Percentiles rank a stretch among this genome's conserved stretches.
These are phyloP conservation scores for Marsdenia floribunda DNA, from an alignment of 257 asterid species.

Conservation along the genomic window DNA sequence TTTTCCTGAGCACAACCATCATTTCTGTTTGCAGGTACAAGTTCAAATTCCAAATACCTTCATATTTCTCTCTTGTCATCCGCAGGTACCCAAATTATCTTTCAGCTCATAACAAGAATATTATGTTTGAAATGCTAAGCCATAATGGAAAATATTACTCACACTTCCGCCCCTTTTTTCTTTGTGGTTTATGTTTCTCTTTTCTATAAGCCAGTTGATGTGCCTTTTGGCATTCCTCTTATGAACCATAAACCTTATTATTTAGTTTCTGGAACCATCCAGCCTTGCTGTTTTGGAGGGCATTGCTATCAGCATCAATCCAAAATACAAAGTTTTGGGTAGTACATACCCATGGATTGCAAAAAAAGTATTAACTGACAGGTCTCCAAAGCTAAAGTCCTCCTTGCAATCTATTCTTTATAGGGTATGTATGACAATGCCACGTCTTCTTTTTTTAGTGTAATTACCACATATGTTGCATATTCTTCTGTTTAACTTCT, in stretches of 20 bases:
- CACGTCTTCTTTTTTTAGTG: not conserved
- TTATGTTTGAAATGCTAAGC: not conserved
- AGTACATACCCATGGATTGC: conserved; percentile 99
- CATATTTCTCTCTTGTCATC: conserved; percentile 89
- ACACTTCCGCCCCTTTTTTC: not conserved
- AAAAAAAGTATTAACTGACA: conserved; percentile 81
- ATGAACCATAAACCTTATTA: not conserved
- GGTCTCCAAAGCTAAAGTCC: conserved; percentile 75
- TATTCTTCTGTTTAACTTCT: not conserved
- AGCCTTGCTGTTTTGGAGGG: conserved; percentile 98
- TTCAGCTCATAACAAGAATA: not conserved
- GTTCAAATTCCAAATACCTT: conserved; percentile 89
- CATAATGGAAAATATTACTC: not conserved
- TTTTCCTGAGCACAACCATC: not conserved
- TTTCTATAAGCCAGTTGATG: not conserved
- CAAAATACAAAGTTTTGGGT: conserved; percentile 89
- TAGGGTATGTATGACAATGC: conserved; percentile 41
- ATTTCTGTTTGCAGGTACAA: conserved; percentile 64
- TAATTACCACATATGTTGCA: not conserved
- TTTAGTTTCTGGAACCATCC: conserved; percentile 12
- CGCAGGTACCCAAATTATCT: conserved; percentile 53
- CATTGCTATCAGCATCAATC: conserved; percentile 71
- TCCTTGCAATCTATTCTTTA: conserved; percentile 79
- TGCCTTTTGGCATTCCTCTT: not conserved
- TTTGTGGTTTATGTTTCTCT: not conserved